Base-by-base conservation (phyloP, 306 rosid species). In the Pueraria montana region DNA sequence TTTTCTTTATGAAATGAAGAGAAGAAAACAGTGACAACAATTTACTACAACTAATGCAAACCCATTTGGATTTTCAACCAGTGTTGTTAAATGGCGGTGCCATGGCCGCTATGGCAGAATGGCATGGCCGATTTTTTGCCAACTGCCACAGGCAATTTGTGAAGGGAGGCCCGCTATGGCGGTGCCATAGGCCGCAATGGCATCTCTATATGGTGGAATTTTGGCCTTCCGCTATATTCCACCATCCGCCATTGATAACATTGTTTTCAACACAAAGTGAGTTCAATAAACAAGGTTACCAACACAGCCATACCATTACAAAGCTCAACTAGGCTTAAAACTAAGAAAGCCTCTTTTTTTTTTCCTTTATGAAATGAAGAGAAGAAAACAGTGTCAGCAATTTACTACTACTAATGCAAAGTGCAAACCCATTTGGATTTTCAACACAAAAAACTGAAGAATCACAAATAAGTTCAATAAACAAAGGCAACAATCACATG, bases 391-490 rank as follows among this genome's bases (percentile, higher is more conserved):
- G 61, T n/a, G 40, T 18, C 67, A 36, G 27, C 8, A 36, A 80
- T 26, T 38, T 20, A 67, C 63, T 26, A 46, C 17, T 8, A 32
- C 72, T 64, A 70, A 7, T 26, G 18, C 26, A 48, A 62, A 56
- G 11, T 17, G 21, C 72, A 30, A 24, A 48, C 59, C 17, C 53
- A 50, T 63, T 79, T 38, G 30, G 30, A 77, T 4, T 50, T 63
- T 78, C 55, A 73, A 75, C 23, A 53, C 45, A 72, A 2, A 36
- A 16, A 80, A n/a, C 34, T 40, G 38, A 65, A 34, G 72, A 79
- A 67, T 34, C 24, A 26, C 21, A 50, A 80, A 1, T 36, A 43
- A 79, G 56, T 65, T 26, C 34, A 74, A 84, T 36, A 80, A 59
- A 73, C 53, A 80, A 63, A 17, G 27, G 17, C 11, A 76, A 49